Conservation (phyloP, 495 filamentous ascomycete genomes). For the Tetracladium setigerum region DNA sequence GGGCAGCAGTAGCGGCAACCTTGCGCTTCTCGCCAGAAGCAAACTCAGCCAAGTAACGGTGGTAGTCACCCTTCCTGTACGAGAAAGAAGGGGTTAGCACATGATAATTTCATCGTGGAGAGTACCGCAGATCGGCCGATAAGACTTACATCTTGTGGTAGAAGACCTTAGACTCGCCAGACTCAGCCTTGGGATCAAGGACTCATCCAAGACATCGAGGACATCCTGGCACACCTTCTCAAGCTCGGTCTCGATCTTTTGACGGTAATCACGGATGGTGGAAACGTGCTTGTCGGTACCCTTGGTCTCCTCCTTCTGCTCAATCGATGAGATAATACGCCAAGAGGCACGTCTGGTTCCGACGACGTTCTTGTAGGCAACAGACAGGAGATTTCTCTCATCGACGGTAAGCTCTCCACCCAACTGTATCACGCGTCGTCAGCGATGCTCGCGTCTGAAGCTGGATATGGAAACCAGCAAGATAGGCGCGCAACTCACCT, state of each 20-base stretch:
- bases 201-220: conserved; percentile 89
- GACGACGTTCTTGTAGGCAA: conserved; percentile 99
- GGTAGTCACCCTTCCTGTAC: conserved; percentile 98
- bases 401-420: conserved; percentile 95
- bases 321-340: conserved; percentile 99
- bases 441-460: conserved; percentile 2
- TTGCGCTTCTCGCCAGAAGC: conserved; percentile 99
- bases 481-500: conserved; percentile 49
- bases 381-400: conserved; percentile 97
- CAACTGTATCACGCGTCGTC: conserved; percentile 44
- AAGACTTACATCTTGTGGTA: conserved; percentile 98
- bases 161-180: conserved; percentile 99
- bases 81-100: conserved; percentile 5
- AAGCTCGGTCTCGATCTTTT: conserved; percentile 97
- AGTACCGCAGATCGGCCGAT: conserved; percentile 2
- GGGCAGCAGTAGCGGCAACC: conserved; percentile 88
- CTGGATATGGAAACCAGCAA: conserved; percentile 1
- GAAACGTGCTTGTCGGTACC: conserved; percentile 93
- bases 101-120: neutral
- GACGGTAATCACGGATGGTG: conserved; percentile 95
- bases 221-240: conserved; percentile 99
- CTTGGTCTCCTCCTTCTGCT: conserved; percentile 99
- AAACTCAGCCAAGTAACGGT: conserved; percentile 99
- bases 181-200: conserved; percentile 94
- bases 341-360: conserved; percentile 97